phyloP scores from a whole-genome alignment of 306 rosid species.

The Quercus engelmannii region DNA sequence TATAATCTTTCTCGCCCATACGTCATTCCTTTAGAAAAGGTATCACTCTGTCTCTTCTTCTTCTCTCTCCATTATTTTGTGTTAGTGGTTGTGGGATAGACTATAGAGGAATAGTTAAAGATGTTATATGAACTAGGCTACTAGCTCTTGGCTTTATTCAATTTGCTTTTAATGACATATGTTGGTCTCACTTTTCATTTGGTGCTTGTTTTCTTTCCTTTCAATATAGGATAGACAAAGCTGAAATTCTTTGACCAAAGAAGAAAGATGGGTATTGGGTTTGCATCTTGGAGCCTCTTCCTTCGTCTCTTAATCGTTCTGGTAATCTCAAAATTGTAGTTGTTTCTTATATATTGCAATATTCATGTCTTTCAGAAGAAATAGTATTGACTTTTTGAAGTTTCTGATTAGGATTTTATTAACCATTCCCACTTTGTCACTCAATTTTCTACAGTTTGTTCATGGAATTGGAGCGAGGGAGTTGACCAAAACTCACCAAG shows the following conservation, averaged over 20 bases:
- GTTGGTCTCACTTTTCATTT: neutral
- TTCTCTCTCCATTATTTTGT: too few relatives aligned
- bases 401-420: neutral
- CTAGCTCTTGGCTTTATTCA: neutral
- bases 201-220: neutral
- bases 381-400: neutral
- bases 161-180: neutral
- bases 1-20: too few relatives aligned
- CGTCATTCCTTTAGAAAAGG: too few relatives aligned
- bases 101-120: too few relatives aligned
- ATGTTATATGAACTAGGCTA: neutral
- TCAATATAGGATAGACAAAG: neutral
- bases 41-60: too few relatives aligned
- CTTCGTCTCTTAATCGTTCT: constrained; percentile 27
- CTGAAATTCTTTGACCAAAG: neutral
- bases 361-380: neutral
- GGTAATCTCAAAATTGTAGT: constrained; percentile 14
- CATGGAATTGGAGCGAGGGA: constrained; percentile 25
- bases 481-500: neutral
- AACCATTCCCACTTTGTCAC: neutral
- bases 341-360: neutral
- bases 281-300: constrained; percentile 24
- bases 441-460: constrained; percentile 29
- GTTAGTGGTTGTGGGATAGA: too few relatives aligned
- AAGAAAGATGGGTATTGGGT: constrained; percentile 31